Evolutionary conservation across 495 filamentous ascomycete genomes (phyloP).

Genomic region (Neurospora discreta): DNA sequence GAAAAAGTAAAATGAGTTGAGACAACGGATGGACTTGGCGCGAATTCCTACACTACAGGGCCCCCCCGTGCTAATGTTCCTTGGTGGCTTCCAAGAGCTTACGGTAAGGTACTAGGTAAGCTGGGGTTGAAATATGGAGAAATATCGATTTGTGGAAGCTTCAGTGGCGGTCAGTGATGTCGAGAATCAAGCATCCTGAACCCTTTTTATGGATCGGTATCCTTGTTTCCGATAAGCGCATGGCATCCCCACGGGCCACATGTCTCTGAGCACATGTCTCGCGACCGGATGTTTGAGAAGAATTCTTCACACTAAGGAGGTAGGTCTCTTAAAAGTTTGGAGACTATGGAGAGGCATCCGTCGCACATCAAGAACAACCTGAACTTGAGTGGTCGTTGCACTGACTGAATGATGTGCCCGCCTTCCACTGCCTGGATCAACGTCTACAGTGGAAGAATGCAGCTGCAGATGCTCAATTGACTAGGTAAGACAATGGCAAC

Average conservation of each 20-base stretch:
- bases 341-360: not conserved
- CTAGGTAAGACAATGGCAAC: not conserved
- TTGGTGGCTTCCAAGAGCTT: not conserved
- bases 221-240: not conserved
- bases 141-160: not conserved
- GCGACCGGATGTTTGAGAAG: not conserved
- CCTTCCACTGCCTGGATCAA: not conserved
- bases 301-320: not conserved
- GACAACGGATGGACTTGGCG: not conserved
- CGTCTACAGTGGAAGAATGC: not conserved
- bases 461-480: not conserved
- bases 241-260: not conserved
- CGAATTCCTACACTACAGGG: not conserved
- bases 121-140: not conserved
- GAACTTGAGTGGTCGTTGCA: not conserved
- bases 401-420: not conserved
- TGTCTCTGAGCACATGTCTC: not conserved
- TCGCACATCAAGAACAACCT: not conserved
- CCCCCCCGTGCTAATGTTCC: not conserved
- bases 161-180: not conserved
- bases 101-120: no score
- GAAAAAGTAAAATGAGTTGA: not conserved
- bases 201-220: not conserved
- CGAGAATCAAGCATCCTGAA: not conserved
- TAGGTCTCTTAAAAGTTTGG: not conserved